Percentiles rank a stretch among this genome's conserved stretches.
phyloP scores from a whole-genome alignment of 176 grass and related monocot species.

The Musa schizocarpa region DNA sequence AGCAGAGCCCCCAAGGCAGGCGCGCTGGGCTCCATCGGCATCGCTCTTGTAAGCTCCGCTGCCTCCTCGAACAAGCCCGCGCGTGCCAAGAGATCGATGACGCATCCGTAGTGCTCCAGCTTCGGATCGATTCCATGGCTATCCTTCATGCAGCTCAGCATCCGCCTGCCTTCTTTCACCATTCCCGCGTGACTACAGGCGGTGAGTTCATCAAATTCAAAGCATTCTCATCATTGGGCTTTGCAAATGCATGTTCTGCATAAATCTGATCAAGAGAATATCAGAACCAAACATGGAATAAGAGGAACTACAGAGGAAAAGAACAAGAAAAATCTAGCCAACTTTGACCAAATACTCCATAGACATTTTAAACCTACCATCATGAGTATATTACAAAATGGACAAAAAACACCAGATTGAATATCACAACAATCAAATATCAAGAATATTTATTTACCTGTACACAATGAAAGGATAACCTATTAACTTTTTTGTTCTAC shows the following conservation, averaged over 20 bases:
- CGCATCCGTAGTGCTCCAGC: background rate
- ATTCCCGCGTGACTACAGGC: conserved; percentile 2
- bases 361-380: too few species aligned
- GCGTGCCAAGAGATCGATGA: background rate
- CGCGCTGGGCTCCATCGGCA: conserved; percentile 4
- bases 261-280: conserved; percentile 41
- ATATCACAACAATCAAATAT: too few species aligned
- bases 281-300: conserved; percentile 14
- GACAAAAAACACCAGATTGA: too few species aligned
- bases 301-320: background rate
- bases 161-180: background rate
- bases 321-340: too few species aligned
- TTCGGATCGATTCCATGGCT: background rate
- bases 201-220: conserved; percentile 51
- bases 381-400: too few species aligned
- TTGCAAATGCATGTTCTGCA: conserved; percentile 37
- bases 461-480: background rate
- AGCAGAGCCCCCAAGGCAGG: background rate
- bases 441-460: too few species aligned
- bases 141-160: conserved; percentile 1
- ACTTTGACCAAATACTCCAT: too few species aligned
- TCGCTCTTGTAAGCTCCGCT: background rate
- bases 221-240: conserved; percentile 66
- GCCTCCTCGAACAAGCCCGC: background rate
- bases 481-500: background rate